Evolutionary conservation across 257 asterid genomes (phyloP).

Genomic region (Plantago elongata): DNA sequence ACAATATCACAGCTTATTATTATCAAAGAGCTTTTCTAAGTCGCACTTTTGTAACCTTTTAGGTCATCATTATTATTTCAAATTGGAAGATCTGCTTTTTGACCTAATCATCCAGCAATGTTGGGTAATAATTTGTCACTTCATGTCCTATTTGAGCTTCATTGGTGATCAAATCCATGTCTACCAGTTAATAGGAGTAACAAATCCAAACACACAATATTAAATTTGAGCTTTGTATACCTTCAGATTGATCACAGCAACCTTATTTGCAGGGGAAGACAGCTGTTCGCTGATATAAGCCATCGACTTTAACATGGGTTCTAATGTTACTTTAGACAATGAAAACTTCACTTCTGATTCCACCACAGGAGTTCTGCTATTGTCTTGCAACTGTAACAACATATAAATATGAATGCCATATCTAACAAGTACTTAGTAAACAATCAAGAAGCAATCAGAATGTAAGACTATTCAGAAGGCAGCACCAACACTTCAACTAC

Average conservation of each 20-base stretch:
- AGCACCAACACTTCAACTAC: too few species aligned
- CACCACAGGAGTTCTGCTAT: slow-evolving; percentile 46
- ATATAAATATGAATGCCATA: slow-evolving; percentile 9
- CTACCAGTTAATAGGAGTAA: slow-evolving; percentile 1
- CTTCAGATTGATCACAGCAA: slow-evolving; percentile 87
- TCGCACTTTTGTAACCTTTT: too few species aligned
- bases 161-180: neutral
- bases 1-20: too few species aligned
- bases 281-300: slow-evolving; percentile 87
- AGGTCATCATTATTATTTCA: too few species aligned
- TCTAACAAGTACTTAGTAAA: too few species aligned
- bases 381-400: slow-evolving; percentile 69
- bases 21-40: too few species aligned
- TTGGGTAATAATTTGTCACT: too few species aligned
- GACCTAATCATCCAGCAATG: too few species aligned
- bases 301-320: slow-evolving; percentile 91
- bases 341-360: slow-evolving; percentile 85
- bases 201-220: slow-evolving; percentile 5
- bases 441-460: neutral
- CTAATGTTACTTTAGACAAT: slow-evolving; percentile 62
- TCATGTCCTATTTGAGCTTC: too few species aligned
- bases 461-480: too few species aligned
- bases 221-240: slow-evolving; percentile 31
- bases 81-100: too few species aligned
- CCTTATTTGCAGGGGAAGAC: slow-evolving; percentile 64